A percentile compares a stretch with the other conserved stretches of the same genome.
Evolutionary conservation across 257 asterid genomes (phyloP).

Genomic region (Nicotiana knightiana): DNA sequence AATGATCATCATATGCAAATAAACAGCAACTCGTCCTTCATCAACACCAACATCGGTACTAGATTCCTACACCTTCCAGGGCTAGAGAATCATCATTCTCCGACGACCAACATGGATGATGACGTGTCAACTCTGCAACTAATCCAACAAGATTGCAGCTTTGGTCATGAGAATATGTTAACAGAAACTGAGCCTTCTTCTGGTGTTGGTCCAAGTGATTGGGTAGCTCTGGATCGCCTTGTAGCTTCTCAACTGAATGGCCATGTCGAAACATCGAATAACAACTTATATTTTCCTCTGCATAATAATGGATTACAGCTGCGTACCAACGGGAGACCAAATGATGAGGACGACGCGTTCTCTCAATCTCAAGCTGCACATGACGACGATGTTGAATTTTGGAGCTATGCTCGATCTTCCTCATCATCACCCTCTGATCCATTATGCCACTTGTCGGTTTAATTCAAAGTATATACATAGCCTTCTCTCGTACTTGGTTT

Average conservation of each 20-base stretch:
- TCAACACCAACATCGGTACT: neutral
- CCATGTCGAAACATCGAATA: conserved; percentile 19
- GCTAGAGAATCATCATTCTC: conserved; percentile 30
- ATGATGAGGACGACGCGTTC: conserved; percentile 12
- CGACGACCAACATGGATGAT: conserved; percentile 1
- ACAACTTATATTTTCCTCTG: conserved; percentile 43
- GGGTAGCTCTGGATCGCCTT: conserved; percentile 71
- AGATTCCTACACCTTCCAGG: conserved; percentile 69
- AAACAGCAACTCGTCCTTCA: neutral
- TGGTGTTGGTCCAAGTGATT: conserved; percentile 24
- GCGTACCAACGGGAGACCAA: conserved; percentile 19
- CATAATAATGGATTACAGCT: conserved; percentile 24
- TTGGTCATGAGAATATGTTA: conserved; percentile 20
- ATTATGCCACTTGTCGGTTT: conserved; percentile 67
- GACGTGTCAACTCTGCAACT: conserved; percentile 1
- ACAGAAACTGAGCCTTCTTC: neutral
- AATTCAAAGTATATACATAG: neutral
- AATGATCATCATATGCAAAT: neutral
- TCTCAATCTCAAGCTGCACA: conserved; percentile 21
- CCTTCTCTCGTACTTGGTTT: too few relatives aligned
- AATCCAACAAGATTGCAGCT: conserved; percentile 19
- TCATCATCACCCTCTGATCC: conserved; percentile 61
- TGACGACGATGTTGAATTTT: conserved; percentile 44
- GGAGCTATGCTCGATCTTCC: conserved; percentile 56
- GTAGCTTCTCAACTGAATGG: conserved; percentile 94